Evolutionary conservation across 805 yeast species (phyloP).

Genomic region (Kluyveromyces nonfermentans): DNA sequence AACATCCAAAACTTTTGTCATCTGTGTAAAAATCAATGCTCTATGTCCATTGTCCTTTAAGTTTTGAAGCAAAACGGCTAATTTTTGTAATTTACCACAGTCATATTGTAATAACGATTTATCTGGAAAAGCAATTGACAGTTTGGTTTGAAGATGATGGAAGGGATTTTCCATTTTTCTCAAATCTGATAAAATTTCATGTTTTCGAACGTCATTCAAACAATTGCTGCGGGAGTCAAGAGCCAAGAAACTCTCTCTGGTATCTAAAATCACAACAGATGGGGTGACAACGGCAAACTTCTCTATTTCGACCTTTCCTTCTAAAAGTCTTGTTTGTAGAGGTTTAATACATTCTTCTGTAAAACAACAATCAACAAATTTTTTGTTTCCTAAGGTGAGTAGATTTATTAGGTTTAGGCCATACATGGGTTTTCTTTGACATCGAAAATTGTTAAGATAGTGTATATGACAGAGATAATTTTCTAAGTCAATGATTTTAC

Average conservation of each 20-base stretch:
- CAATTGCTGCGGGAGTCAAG: constrained; percentile 21
- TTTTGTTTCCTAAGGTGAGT: constrained; percentile 31
- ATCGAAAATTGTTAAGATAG: constrained; percentile 58
- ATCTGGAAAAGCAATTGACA: constrained; percentile 94
- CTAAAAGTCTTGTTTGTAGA: constrained; percentile 31
- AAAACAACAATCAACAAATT: constrained; percentile 11
- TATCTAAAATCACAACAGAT: constrained; percentile 65
- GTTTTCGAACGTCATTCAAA: constrained; percentile 15
- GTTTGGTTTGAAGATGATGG: constrained; percentile 75
- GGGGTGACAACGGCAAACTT: constrained; percentile 86
- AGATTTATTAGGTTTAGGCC: constrained; percentile 48
- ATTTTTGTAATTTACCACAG: constrained; percentile 89
- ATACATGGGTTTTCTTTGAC: constrained; percentile 55
- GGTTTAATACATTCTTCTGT: constrained; percentile 33
- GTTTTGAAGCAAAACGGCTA: constrained; percentile 66
- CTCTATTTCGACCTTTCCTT: constrained; percentile 46
- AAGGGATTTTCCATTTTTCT: constrained; percentile 39
- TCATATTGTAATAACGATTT: constrained; percentile 86
- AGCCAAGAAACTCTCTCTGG: constrained; percentile 36
- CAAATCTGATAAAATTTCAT: constrained; percentile 4
- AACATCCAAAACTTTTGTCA: constrained; percentile 93
- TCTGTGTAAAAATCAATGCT: constrained; percentile 92
- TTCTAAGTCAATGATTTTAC: constrained; percentile 42
- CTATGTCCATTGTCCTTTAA: constrained; percentile 83
- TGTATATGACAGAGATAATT: constrained; percentile 45